Evolutionary conservation across 495 filamentous ascomycete species (phyloP), one percentile per base, ranked within the genome.

Genomic region (Letharia lupina): DNA sequence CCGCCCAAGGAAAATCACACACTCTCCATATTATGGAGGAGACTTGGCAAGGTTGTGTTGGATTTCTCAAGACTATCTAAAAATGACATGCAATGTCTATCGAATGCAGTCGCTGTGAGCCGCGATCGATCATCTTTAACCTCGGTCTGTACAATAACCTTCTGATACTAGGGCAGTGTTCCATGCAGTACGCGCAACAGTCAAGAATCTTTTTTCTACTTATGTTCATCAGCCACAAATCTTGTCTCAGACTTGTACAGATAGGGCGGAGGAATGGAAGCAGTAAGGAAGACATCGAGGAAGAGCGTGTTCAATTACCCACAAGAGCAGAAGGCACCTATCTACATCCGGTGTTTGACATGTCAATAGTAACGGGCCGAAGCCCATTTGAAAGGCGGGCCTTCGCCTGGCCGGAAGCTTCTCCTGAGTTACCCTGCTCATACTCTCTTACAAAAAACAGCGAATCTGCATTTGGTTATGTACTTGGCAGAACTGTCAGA

Each of bases 401-500:
- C 44, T 20, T 20, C 44, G 10, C 13, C 10, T 42, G 40, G 40
- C 40, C 10, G 20, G 15, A 47, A 44, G 6, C 41, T 12, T 44
- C 10, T 44, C 41, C 41, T 28, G 23, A 28, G 23, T 28, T 28
- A 28, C 23, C 23, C 23, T 28, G 23, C 23, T 47, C 44, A 47
- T 47, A 18, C 16, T 47, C 44, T 8, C 23, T 28, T 28, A 20
- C 54, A 56, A 52, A 33, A 8, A 16, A 57, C 12, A 33, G 12
- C 6, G 15, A 57, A 37, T 57, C 33, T 35, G 28, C 31, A 37
- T 56, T 31, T 56, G 5, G 1, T 37, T 57, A 37, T 57, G 54
- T 57, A 57, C 15, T 47, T 48, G 60, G 67, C 41, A 69, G 60
- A 48, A 85, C 75, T 12, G 79, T 77, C 66, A 90, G 65, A 9